A percentile compares a stretch with the other conserved stretches of the same genome.
These are phyloP conservation scores for Neonectria hederae DNA, from an alignment of 2,329 filamentous ascomycete genomes.

Conservation along the genomic window DNA sequence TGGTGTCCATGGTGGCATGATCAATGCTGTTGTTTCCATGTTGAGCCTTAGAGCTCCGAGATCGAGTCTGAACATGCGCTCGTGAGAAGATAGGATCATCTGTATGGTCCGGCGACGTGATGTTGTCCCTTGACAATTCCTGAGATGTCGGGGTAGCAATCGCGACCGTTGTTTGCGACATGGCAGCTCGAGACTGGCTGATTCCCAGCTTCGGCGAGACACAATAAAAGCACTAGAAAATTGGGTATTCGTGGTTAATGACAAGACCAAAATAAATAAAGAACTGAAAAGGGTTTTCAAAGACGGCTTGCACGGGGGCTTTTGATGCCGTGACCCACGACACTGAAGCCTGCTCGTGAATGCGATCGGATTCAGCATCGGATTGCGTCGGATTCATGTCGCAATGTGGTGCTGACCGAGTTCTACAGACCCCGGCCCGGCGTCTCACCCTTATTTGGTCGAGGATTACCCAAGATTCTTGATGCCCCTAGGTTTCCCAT, in stretches of 20 bases:
- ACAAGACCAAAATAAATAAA: background rate
- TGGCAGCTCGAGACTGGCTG: background rate
- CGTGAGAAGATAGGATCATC: background rate
- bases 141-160: background rate
- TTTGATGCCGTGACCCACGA: background rate
- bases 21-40: background rate
- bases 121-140: background rate
- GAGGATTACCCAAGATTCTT: background rate
- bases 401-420: background rate
- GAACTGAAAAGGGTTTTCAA: background rate
- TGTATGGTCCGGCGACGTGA: background rate
- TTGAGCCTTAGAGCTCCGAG: too few relatives aligned
- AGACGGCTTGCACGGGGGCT: background rate
- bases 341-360: background rate
- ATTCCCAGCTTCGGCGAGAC: background rate
- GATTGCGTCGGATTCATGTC: background rate
- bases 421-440: background rate
- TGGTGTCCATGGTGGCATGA: background rate
- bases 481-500: background rate
- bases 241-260: background rate
- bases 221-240: too few relatives aligned
- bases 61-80: background rate
- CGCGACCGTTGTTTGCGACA: slow-evolving; percentile 26
- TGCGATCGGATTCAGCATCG: slow-evolving; percentile 33
- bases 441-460: background rate